Conservation (phyloP, 306 rosid genomes). For the Inga leiocalycina region DNA sequence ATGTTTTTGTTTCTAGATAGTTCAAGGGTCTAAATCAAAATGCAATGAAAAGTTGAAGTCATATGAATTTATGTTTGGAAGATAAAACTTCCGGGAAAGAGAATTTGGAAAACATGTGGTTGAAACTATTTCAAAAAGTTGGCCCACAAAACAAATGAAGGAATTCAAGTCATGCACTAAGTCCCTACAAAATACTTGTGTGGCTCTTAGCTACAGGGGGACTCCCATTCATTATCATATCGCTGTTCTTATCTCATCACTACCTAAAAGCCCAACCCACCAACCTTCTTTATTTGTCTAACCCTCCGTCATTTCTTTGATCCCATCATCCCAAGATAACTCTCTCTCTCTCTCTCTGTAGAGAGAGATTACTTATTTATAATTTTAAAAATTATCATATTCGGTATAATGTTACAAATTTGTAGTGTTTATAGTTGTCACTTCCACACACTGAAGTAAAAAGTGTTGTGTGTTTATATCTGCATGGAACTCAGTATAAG, state of each 20-base stretch:
- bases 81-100: no score
- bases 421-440: background rate
- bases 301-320: background rate
- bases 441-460: no score
- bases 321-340: no score
- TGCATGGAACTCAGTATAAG: background rate
- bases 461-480: no score
- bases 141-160: background rate
- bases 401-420: background rate
- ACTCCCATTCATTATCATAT: background rate
- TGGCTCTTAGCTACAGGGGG: background rate
- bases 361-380: no score
- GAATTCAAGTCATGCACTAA: background rate
- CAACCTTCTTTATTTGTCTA: background rate
- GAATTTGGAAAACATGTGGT: background rate
- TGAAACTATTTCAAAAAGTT: background rate
- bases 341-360: no score
- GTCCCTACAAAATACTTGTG: background rate
- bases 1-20: no score
- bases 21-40: no score
- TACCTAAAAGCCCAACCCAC: background rate
- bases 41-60: no score
- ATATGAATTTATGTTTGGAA: no score
- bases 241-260: background rate
- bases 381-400: background rate